Evolutionary conservation across 352 stramenopile genomes (phyloP).

Genomic region (Globisporangium middletonii): DNA sequence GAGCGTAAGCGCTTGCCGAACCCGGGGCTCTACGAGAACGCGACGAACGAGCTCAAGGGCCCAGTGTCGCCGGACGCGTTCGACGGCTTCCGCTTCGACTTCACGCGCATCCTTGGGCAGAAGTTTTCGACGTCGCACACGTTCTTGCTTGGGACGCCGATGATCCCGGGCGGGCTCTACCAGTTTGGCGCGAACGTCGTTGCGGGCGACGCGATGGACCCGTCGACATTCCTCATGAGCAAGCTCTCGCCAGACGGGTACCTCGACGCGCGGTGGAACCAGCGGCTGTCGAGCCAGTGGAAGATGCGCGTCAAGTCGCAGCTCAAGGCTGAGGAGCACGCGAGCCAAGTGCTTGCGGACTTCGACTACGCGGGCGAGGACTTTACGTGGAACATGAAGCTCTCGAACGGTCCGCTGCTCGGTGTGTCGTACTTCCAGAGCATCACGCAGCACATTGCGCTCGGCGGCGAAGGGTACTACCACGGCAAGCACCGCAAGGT

Average conservation of each 20-base stretch:
- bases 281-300: constrained; percentile 60
- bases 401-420: constrained; percentile 82
- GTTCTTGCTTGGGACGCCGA: constrained; percentile 73
- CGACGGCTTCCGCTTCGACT: constrained; percentile 85
- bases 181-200: constrained; percentile 85
- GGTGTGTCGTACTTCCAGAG: constrained; percentile 86
- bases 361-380: constrained; percentile 80
- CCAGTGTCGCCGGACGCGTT: constrained; percentile 78
- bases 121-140: constrained; percentile 82
- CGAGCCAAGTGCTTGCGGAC: constrained; percentile 74
- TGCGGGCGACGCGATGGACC: constrained; percentile 68
- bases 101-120: constrained; percentile 75
- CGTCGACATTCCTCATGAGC: constrained; percentile 80
- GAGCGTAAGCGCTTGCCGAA: constrained; percentile 64
- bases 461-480: constrained; percentile 86
- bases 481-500: constrained; percentile 85
- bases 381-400: constrained; percentile 88
- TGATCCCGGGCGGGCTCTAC: constrained; percentile 82
- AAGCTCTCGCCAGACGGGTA: constrained; percentile 84
- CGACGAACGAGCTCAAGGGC: constrained; percentile 76
- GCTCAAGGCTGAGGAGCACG: constrained; percentile 76
- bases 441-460: constrained; percentile 66
- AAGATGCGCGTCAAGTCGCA: constrained; percentile 85
- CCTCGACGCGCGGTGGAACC: constrained; percentile 81
- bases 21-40: constrained; percentile 81